Evolutionary conservation across 2,329 filamentous ascomycete genomes (phyloP).

Genomic region (Didymella lethalis): DNA sequence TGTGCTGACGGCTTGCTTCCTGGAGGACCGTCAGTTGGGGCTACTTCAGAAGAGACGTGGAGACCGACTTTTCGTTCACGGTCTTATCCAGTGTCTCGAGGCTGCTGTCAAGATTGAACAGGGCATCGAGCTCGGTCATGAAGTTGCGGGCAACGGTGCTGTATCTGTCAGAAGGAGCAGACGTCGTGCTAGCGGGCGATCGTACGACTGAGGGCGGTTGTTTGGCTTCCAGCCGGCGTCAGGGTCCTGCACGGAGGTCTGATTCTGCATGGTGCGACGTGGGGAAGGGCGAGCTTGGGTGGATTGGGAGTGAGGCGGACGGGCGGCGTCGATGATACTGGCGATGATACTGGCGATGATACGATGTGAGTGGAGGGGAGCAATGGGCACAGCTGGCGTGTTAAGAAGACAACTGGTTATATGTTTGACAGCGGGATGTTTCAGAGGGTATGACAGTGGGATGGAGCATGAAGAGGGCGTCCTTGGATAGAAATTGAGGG

Average conservation of each 20-base stretch:
- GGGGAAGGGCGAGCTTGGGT: conserved; percentile 23
- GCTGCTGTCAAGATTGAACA: conserved; percentile 86
- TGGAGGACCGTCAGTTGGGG: conserved; percentile 50
- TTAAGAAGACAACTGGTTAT: conserved; percentile 21
- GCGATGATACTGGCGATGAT: background rate
- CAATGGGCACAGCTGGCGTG: conserved; percentile 8
- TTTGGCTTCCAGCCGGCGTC: conserved; percentile 83
- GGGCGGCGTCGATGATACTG: background rate
- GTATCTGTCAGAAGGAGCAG: conserved; percentile 41
- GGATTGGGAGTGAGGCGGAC: conserved; percentile 16
- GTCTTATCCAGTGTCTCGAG: conserved; percentile 76
- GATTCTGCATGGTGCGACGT: conserved; percentile 35
- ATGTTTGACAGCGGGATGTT: conserved; percentile 38
- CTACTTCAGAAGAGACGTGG: background rate
- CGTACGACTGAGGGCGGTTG: conserved; percentile 84
- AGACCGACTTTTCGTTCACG: conserved; percentile 79
- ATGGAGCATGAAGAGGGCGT: conserved; percentile 40
- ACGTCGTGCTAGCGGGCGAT: conserved; percentile 34
- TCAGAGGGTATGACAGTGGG: conserved; percentile 32
- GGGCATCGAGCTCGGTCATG: conserved; percentile 82
- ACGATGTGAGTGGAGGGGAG: background rate
- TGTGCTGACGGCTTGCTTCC: conserved; percentile 78
- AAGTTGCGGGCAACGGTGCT: conserved; percentile 90
- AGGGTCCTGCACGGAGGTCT: conserved; percentile 52
- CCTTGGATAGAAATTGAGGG: conserved; percentile 24